Base-by-base conservation (phyloP, 2,329 filamentous ascomycete genomes). In the Colletotrichum tabaci region DNA sequence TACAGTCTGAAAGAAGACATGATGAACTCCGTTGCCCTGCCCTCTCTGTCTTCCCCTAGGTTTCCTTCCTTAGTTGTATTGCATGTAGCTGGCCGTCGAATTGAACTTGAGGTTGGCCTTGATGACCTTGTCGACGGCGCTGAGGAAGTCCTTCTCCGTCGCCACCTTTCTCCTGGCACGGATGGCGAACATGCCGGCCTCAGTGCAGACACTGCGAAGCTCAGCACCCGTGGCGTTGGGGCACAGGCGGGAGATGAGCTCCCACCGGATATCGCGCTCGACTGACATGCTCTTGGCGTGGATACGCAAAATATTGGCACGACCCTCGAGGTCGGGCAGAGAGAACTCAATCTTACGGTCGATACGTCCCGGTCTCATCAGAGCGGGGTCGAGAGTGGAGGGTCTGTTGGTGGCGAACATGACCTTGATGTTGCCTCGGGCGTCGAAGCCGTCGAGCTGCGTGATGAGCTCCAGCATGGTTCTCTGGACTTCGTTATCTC, bases 221-320 rank as follows among this genome's bases (percentile, higher is more conserved):
- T 99, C 96, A 61, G 96, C 96, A 86, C 96, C 96, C 0, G 96
- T 99, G 64, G 95, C 93, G 85, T 99, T 99, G 76, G 96, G 96
- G 85, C 96, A 99, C 74, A 99, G 88, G 77, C 96, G 92, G 23
- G 95, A 98, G 80, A 99, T 98, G 75, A 99, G 89, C 86, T 99
- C 96, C 96, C 96, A 99, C 84, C 96, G 91, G 79, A 99, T 99
- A 80, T 99, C 96, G 64, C 96, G 91, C 89, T 99, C 96, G 47
- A 99, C 96, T 21, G 95, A 98, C 96, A 99, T 99, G 81, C 94
- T 97, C 92, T 98, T 99, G 78, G 96, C 96, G 86, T 98, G 96
- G 78, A 99, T 99, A 61, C 96, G 93, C 55, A 99, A 90, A 79
- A 99, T 98, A 85, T 98, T 98, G 79, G 96, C 96, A 76, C 96